Evolutionary conservation across 176 grass and related monocot genomes (phyloP).

Genomic region (Avena eriantha): DNA sequence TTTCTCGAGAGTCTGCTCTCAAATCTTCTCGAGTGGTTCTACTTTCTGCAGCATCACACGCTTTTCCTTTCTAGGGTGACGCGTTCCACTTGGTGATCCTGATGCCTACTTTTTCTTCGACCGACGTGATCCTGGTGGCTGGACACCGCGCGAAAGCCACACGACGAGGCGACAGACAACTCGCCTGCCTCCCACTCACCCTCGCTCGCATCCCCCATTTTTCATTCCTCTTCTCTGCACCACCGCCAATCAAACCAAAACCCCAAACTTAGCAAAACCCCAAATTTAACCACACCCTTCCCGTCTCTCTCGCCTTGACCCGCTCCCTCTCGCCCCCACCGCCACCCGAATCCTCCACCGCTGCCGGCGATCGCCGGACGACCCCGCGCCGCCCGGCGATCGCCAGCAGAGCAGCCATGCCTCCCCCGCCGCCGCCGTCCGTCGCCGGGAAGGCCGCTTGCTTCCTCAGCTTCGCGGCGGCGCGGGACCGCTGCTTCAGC

Average conservation of each 20-base stretch:
- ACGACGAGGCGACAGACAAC: not conserved
- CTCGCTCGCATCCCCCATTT: not conserved
- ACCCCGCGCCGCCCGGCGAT: constrained; percentile 5
- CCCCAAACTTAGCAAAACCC: constrained; percentile 37
- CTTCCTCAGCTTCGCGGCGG: constrained; percentile 77
- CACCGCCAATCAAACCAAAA: constrained; percentile 29
- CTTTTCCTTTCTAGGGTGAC: too few species aligned
- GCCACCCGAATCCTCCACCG: not conserved
- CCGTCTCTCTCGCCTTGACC: not conserved
- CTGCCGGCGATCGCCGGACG: constrained; percentile 42
- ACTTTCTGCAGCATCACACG: too few species aligned
- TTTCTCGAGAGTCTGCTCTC: too few species aligned
- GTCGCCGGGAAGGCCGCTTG: constrained; percentile 35
- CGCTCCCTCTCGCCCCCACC: not conserved
- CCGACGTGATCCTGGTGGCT: not conserved
- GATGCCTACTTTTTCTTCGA: too few species aligned
- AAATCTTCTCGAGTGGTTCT: too few species aligned
- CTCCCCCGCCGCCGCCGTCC: constrained; percentile 43
- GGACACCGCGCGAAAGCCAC: not conserved
- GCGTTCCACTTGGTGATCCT: too few species aligned
- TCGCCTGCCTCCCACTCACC: not conserved
- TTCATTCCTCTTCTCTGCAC: not conserved
- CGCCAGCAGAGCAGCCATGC: constrained; percentile 37
- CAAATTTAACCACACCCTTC: constrained; percentile 36
- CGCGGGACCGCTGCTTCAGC: constrained; percentile 73